Evolutionary conservation across 2,329 filamentous ascomycete genomes (phyloP).

Genomic region (Aaosphaeria arxii): DNA sequence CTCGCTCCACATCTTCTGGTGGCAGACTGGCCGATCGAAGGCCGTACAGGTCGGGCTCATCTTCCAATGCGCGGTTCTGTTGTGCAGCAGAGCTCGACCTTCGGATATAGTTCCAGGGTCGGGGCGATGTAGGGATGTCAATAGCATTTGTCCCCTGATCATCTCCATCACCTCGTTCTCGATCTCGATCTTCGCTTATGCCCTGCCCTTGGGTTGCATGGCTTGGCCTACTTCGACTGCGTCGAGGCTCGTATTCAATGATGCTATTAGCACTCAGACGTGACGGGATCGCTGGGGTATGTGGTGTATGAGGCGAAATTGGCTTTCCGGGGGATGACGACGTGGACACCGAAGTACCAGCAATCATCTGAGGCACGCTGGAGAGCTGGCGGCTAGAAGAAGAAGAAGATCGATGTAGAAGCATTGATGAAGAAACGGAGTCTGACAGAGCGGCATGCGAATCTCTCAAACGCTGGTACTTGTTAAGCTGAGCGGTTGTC

Average conservation of each 20-base stretch:
- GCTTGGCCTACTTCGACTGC: conserved; percentile 25
- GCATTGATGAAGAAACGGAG: conserved; percentile 85
- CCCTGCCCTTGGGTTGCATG: conserved; percentile 31
- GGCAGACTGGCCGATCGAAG: conserved; percentile 68
- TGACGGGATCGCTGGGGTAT: conserved; percentile 90
- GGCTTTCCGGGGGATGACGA: conserved; percentile 88
- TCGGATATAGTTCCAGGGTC: conserved; percentile 49
- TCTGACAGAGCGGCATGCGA: conserved; percentile 87
- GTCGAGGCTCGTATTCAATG: conserved; percentile 59
- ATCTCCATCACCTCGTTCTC: conserved; percentile 25
- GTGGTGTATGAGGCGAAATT: conserved; percentile 83
- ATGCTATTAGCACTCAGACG: conserved; percentile 90
- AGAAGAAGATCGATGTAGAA: conserved; percentile 78
- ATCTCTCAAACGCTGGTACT: conserved; percentile 85
- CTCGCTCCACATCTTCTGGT: conserved; percentile 54
- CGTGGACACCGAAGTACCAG: conserved; percentile 70
- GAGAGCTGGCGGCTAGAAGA: conserved; percentile 73
- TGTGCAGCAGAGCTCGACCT: conserved; percentile 70
- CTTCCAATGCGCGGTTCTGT: conserved; percentile 62
- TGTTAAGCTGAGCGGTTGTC: conserved; percentile 75
- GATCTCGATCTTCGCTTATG: conserved; percentile 21
- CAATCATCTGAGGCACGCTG: conserved; percentile 59
- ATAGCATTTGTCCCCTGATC: conserved; percentile 62
- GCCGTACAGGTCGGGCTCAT: conserved; percentile 59
- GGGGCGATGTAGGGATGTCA: conserved; percentile 70